Evolutionary conservation across 2,329 filamentous ascomycete species (phyloP).

Genomic region (Aspergillus ruber): DNA sequence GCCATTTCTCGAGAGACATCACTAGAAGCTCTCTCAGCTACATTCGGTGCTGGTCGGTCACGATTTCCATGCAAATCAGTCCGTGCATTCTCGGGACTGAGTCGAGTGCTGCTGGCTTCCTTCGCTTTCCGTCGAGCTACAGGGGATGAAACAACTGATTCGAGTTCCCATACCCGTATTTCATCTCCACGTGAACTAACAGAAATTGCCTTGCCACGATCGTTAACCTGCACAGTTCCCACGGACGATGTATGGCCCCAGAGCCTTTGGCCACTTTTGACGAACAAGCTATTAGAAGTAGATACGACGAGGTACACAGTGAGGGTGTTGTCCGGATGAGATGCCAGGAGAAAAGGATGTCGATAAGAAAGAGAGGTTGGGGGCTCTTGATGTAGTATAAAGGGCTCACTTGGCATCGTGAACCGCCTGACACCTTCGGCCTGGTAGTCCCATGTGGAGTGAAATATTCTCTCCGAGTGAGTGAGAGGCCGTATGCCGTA

Average conservation of each 20-base stretch:
- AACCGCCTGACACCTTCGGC: constrained; percentile 13
- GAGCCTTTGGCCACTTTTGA: constrained; percentile 67
- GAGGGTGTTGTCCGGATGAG: constrained; percentile 80
- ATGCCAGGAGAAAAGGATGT: constrained; percentile 79
- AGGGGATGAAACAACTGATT: constrained; percentile 56
- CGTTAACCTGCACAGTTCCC: constrained; percentile 75
- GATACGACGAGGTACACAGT: constrained; percentile 76
- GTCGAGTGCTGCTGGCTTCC: constrained; percentile 49
- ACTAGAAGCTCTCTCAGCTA: constrained; percentile 20
- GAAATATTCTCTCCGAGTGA: constrained; percentile 5
- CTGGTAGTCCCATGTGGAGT: constrained; percentile 16
- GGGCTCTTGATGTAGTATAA: constrained; percentile 37
- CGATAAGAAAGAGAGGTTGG: constrained; percentile 63
- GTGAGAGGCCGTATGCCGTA: constrained; percentile 20
- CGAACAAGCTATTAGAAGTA: constrained; percentile 56
- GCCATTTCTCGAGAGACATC: constrained; percentile 34
- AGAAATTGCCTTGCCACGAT: constrained; percentile 82
- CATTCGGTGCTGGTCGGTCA: constrained; percentile 9
- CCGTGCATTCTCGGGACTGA: constrained; percentile 38
- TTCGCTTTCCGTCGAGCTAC: constrained; percentile 37
- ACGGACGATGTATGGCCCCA: constrained; percentile 93
- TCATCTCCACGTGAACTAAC: constrained; percentile 74
- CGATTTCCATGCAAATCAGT: not conserved
- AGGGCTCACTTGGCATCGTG: constrained; percentile 14
- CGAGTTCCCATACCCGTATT: constrained; percentile 82